Conservation (phyloP, 331 rosid species). For the Phaseolus coccineus region DNA sequence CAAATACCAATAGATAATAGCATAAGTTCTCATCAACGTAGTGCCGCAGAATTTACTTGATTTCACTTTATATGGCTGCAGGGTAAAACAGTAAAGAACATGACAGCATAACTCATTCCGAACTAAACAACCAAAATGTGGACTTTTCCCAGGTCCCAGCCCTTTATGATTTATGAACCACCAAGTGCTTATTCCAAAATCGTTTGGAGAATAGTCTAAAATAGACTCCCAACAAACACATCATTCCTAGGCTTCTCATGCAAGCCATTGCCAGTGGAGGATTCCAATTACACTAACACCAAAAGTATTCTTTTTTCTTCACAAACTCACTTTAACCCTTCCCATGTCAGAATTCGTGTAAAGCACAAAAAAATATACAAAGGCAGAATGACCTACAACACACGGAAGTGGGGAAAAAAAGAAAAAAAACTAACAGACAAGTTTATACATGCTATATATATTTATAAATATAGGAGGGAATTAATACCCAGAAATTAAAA, state of each 20-base stretch:
- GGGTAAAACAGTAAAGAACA: constrained; percentile 28
- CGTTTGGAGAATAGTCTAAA: constrained; percentile 48
- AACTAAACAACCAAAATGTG: constrained; percentile 33
- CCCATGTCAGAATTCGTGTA: constrained; percentile 28
- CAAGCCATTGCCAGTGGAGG: constrained; percentile 79
- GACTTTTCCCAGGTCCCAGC: background rate
- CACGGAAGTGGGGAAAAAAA: background rate
- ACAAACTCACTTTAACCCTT: constrained; percentile 46
- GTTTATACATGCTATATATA: background rate
- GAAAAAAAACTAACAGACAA: background rate
- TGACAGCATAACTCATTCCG: background rate
- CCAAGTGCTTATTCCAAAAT: constrained; percentile 32
- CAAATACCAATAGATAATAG: background rate
- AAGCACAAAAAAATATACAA: constrained; percentile 14
- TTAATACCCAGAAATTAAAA: constrained; percentile 21
- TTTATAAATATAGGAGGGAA: background rate
- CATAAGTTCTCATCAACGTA: constrained; percentile 15
- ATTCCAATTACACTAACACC: constrained; percentile 37
- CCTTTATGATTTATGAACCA: constrained; percentile 37
- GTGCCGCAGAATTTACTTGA: constrained; percentile 15
- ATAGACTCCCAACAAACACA: constrained; percentile 48
- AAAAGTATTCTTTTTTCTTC: constrained; percentile 27
- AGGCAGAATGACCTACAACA: background rate
- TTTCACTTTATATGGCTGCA: constrained; percentile 15
- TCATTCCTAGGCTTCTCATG: constrained; percentile 49